Evolutionary conservation across 352 stramenopile species (phyloP).

Genomic region (Phytopythium delawarense): DNA sequence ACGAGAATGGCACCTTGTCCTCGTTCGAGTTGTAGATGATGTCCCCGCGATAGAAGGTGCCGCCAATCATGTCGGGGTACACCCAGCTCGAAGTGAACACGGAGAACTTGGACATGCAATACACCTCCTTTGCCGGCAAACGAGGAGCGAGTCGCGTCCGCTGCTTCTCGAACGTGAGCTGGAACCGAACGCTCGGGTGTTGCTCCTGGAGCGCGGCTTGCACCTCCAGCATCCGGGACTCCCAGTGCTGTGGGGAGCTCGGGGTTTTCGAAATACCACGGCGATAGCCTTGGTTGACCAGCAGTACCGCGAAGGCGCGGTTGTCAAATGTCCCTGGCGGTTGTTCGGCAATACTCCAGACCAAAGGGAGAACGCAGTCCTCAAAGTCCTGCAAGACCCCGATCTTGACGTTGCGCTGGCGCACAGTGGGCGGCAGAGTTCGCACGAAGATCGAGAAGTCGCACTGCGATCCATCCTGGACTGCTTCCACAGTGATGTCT

Average conservation of each 20-base stretch:
- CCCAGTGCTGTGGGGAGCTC: constrained; percentile 18
- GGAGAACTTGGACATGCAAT: constrained; percentile 34
- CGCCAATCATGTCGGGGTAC: constrained; percentile 29
- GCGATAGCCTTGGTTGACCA: constrained; percentile 31
- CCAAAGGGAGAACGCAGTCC: constrained; percentile 24
- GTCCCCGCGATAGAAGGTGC: constrained; percentile 41
- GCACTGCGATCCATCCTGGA: constrained; percentile 15
- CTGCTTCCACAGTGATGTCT: constrained; percentile 31
- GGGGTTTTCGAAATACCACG: constrained; percentile 18
- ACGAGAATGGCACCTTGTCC: constrained; percentile 21
- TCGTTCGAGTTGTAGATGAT: constrained; percentile 18
- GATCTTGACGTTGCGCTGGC: constrained; percentile 42
- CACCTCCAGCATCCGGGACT: constrained; percentile 19
- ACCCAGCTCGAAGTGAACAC: constrained; percentile 36
- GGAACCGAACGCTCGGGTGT: constrained; percentile 32
- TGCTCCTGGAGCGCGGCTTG: constrained; percentile 15
- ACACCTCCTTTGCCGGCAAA: constrained; percentile 9
- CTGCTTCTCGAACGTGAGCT: constrained; percentile 33
- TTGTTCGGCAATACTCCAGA: constrained; percentile 22
- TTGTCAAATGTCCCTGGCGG: constrained; percentile 15
- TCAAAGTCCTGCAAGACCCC: constrained; percentile 29
- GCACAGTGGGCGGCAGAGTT: constrained; percentile 15
- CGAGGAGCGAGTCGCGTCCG: constrained; percentile 11
- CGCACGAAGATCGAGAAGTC: constrained; percentile 28
- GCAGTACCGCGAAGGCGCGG: constrained; percentile 29